Evolutionary conservation across 805 yeast species (phyloP).

Genomic region (Yamadazyma paraphyllophila): DNA sequence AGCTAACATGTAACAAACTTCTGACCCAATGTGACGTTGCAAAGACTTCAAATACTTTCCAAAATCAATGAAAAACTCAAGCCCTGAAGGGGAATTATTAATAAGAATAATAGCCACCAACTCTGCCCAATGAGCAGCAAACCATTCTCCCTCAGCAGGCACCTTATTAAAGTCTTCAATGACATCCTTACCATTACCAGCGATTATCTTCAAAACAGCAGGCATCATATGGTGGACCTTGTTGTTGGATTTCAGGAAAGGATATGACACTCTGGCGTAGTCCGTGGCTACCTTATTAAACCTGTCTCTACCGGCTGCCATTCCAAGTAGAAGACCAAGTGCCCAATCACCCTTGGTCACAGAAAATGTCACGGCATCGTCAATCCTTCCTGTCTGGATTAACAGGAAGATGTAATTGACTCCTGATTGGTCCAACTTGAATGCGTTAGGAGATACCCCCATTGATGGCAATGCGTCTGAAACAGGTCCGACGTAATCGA

Average conservation of each 20-base stretch:
- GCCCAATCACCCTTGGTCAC: slow-evolving; percentile 71
- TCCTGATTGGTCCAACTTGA: slow-evolving; percentile 39
- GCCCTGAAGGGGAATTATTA: slow-evolving; percentile 30
- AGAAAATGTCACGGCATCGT: slow-evolving; percentile 62
- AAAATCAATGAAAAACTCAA: slow-evolving; percentile 49
- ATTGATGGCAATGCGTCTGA: slow-evolving; percentile 14
- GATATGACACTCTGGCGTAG: slow-evolving; percentile 49
- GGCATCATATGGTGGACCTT: slow-evolving; percentile 48
- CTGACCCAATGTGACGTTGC: slow-evolving; percentile 36
- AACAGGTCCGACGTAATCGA: slow-evolving; percentile 26
- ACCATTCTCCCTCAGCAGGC: slow-evolving; percentile 46
- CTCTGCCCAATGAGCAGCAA: slow-evolving; percentile 51
- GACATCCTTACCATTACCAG: slow-evolving; percentile 58
- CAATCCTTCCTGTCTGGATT: slow-evolving; percentile 62
- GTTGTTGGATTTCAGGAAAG: slow-evolving; percentile 39
- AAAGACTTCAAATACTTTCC: slow-evolving; percentile 43
- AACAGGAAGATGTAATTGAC: slow-evolving; percentile 31
- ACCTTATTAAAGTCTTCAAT: slow-evolving; percentile 47
- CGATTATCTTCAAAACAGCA: slow-evolving; percentile 57
- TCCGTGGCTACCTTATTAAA: slow-evolving; percentile 59
- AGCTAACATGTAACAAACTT: slow-evolving; percentile 46
- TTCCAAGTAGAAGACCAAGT: slow-evolving; percentile 68
- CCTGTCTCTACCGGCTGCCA: slow-evolving; percentile 58
- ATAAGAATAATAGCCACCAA: slow-evolving; percentile 35
- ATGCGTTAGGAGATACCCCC: slow-evolving; percentile 37